Base-by-base conservation (phyloP, 768 basidiomycete species). In the Suillus subaureus region DNA sequence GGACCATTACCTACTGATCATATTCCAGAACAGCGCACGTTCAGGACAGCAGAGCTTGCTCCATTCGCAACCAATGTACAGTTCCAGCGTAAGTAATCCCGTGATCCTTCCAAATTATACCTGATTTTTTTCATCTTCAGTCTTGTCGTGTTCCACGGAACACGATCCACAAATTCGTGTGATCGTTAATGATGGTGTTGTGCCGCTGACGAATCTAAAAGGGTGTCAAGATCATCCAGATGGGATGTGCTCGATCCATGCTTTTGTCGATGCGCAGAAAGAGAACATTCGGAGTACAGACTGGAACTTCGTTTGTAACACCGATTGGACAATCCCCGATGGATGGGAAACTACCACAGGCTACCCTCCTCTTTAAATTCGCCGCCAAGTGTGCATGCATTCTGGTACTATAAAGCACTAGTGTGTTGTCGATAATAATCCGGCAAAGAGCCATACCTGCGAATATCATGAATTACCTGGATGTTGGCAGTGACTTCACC, bases 61-160 rank as follows among this genome's bases (percentile, higher is more conserved):
- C 92, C 93, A 0, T 96, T 95, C 74, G 90, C 89, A 4, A 90
- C 93, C 28, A 94, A 95, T 72, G 73, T 95, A 42, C 90, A 93
- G 72, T 89, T 94, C 82, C 93, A 95, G 79, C 80, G 92, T 93
- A 77, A 58, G 87, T 80, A n/a, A 60, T 33, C 66, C 31, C 26
- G 65, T 62, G 43, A 45, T 40, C 31, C 49, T 61, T 56, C 3
- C 56, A 69, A 57, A 77, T 54, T 42, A 18, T 18, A 15, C 42
- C 21, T 51, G 6, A 33, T 39, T 11, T 43, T n/a, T 12, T 69
- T 73, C 18, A 57, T 64, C 66, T 68, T 75, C 16, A 92, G 86
- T 92, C 16, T 78, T 92, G 4, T 80, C 82, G 66, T 92, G 90
- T 70, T 75, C 80, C 37, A 81, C 82, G 31, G 66, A 67, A 28